Evolutionary conservation across 495 filamentous ascomycete genomes (phyloP).

Genomic region (Penicillium chermesinum): DNA sequence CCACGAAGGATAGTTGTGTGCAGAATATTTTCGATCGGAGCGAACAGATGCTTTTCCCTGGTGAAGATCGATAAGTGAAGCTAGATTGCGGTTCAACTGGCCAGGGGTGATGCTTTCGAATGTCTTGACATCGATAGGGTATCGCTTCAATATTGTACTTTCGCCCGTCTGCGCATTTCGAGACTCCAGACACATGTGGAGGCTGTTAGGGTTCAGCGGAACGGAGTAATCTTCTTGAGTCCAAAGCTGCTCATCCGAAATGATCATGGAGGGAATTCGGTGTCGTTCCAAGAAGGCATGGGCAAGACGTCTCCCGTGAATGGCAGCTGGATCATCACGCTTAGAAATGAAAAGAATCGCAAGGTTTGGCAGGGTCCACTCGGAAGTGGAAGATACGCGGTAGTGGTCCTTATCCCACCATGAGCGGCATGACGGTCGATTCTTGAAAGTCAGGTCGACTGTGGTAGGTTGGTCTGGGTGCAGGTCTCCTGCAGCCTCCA

Average conservation of each 20-base stretch:
- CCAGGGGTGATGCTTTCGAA: slow-evolving; percentile 67
- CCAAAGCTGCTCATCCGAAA: slow-evolving; percentile 58
- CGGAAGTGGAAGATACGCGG: slow-evolving; percentile 36
- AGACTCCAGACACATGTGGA: slow-evolving; percentile 68
- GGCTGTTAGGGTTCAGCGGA: slow-evolving; percentile 47
- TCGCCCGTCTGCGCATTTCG: slow-evolving; percentile 46
- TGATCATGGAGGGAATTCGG: slow-evolving; percentile 59
- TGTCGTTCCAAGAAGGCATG: slow-evolving; percentile 62
- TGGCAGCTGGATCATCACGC: slow-evolving; percentile 42
- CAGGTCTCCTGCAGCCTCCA: slow-evolving; percentile 40
- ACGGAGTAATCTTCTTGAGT: slow-evolving; percentile 37
- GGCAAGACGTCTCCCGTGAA: slow-evolving; percentile 49
- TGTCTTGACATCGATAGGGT: slow-evolving; percentile 68
- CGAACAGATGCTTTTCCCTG: slow-evolving; percentile 18
- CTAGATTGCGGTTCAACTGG: slow-evolving; percentile 71
- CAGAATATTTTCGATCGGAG: background rate
- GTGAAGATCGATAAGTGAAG: slow-evolving; percentile 55
- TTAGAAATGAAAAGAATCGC: slow-evolving; percentile 63
- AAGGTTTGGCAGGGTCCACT: slow-evolving; percentile 67
- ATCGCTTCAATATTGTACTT: slow-evolving; percentile 49
- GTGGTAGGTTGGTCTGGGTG: slow-evolving; percentile 38
- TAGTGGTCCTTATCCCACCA: slow-evolving; percentile 46
- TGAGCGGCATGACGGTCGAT: slow-evolving; percentile 43
- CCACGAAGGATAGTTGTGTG: background rate
- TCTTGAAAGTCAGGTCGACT: slow-evolving; percentile 56